phyloP scores from a whole-genome alignment of 164 flowering plant genomes.

The Annona squamosa region DNA sequence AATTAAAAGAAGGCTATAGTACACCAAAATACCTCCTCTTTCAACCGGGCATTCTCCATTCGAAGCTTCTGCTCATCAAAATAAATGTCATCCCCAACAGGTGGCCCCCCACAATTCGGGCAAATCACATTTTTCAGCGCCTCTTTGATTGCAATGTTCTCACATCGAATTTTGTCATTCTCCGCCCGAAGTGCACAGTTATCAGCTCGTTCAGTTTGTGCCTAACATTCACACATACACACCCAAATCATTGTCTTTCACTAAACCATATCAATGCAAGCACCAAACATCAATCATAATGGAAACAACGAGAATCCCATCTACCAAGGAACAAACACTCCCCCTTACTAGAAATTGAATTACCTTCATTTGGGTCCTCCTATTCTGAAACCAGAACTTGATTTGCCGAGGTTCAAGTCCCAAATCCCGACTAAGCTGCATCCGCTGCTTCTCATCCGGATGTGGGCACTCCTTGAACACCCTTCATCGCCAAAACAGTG shows the following conservation, averaged over 20 bases:
- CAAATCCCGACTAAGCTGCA: constrained; percentile 61
- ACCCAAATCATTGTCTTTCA: not conserved
- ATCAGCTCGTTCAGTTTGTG: constrained; percentile 71
- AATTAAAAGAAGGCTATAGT: not conserved
- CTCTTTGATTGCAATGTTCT: constrained; percentile 75
- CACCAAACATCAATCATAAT: constrained; percentile 1
- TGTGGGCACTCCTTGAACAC: constrained; percentile 81
- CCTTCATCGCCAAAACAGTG: constrained; percentile 25
- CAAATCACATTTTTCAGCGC: constrained; percentile 75
- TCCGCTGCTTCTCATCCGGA: constrained; percentile 79
- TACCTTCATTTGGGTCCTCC: constrained; percentile 87
- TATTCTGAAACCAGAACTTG: constrained; percentile 90
- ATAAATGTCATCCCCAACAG: constrained; percentile 48
- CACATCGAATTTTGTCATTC: constrained; percentile 76
- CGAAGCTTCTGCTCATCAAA: constrained; percentile 75
- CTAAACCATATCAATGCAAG: not conserved
- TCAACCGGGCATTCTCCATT: constrained; percentile 50
- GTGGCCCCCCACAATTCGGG: constrained; percentile 79
- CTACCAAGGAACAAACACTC: not conserved
- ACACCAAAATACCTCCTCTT: constrained; percentile 23
- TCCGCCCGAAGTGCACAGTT: constrained; percentile 61
- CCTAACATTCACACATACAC: constrained; percentile 25
- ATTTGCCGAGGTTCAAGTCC: constrained; percentile 73
- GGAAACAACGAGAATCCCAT: not conserved
- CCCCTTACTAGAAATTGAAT: not conserved